Conservation (phyloP, 306 rosid genomes). For the Albizia julibrissin region DNA sequence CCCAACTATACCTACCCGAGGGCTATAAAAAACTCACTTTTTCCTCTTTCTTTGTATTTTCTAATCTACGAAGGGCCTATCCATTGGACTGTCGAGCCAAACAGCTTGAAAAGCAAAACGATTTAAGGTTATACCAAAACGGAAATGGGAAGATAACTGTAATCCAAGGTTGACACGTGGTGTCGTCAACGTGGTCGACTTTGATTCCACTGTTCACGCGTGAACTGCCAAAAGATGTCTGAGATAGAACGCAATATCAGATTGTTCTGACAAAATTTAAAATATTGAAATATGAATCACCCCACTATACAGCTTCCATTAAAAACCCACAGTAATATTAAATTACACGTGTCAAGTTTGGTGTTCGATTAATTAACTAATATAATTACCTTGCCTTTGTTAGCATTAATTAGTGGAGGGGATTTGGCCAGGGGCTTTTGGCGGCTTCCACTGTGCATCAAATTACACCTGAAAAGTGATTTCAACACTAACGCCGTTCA, state of each 20-base stretch:
- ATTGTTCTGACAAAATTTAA: neutral
- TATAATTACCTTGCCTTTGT: neutral
- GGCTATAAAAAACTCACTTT: neutral
- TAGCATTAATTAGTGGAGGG: conserved; percentile 30
- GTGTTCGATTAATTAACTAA: conserved; percentile 9
- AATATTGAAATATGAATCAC: conserved; percentile 26
- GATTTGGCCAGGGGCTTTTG: conserved; percentile 26
- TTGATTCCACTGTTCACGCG: conserved; percentile 57
- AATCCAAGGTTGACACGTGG: conserved; percentile 52
- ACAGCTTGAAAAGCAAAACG: conserved; percentile 5
- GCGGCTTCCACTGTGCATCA: conserved; percentile 11
- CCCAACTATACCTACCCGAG: conserved; percentile 34
- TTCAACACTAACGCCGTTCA: neutral
- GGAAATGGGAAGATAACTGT: conserved; percentile 42
- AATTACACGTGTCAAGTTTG: conserved; percentile 37
- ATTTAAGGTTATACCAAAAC: conserved; percentile 2
- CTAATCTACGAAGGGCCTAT: conserved; percentile 9
- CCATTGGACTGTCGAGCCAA: conserved; percentile 24
- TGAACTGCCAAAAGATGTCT: conserved; percentile 56
- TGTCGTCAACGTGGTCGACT: neutral
- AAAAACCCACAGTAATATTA: neutral
- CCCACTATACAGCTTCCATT: neutral
- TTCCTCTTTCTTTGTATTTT: conserved; percentile 9
- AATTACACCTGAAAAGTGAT: neutral
- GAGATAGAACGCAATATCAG: conserved; percentile 74